These are phyloP conservation scores for Linnemannia hyalina DNA, from an alignment of 192 early-diverging fungal species.

Conservation along the genomic window DNA sequence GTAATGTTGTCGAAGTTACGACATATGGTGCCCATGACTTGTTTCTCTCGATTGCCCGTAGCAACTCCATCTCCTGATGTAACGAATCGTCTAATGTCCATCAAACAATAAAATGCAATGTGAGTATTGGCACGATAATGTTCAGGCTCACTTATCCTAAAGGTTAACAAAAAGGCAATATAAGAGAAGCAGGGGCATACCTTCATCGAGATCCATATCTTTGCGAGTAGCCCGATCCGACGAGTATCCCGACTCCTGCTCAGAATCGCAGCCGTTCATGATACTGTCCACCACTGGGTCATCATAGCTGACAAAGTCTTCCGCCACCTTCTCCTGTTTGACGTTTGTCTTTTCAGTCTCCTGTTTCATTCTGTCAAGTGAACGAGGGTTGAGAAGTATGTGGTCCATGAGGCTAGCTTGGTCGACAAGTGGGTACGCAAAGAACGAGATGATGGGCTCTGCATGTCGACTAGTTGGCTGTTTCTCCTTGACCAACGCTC, in stretches of 20 bases:
- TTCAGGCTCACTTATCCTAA: too few species aligned
- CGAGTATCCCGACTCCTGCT: not conserved
- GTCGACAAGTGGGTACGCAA: constrained; percentile 39
- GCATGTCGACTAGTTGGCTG: not conserved
- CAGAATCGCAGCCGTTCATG: constrained; percentile 28
- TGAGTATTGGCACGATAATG: not conserved
- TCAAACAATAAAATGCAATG: too few species aligned
- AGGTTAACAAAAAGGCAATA: not conserved
- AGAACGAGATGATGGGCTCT: constrained; percentile 23
- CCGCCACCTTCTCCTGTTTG: not conserved
- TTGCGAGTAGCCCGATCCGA: not conserved
- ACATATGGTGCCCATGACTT: constrained; percentile 41
- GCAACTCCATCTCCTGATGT: constrained; percentile 27
- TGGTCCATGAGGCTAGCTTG: constrained; percentile 16
- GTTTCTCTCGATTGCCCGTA: constrained; percentile 26
- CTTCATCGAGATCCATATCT: constrained; percentile 34
- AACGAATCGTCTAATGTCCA: constrained; percentile 10
- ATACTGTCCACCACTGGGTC: constrained; percentile 36
- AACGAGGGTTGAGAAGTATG: constrained; percentile 21
- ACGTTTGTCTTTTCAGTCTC: not conserved
- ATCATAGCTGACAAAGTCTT: constrained; percentile 13
- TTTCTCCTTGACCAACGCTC: constrained; percentile 9
- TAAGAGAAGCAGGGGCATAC: not conserved
- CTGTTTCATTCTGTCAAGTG: constrained; percentile 11
- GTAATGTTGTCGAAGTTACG: constrained; percentile 1